Evolutionary conservation across 371 early-diverging fungal genomes (phyloP), one percentile per base, ranked within the genome.

Genomic region (Rhizopus stolonifer): DNA sequence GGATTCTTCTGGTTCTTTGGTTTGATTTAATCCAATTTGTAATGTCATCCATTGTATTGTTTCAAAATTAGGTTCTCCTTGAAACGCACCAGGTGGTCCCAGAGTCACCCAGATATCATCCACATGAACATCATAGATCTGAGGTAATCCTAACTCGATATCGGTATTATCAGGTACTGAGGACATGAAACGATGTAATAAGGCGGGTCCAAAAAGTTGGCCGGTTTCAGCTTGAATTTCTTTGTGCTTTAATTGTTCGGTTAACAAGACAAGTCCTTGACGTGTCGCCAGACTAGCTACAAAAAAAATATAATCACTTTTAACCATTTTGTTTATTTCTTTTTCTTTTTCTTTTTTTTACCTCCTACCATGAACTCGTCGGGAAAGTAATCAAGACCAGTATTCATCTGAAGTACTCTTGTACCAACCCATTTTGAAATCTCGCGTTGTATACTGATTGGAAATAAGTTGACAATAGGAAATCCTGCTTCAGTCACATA

Each of bases 301-400:
- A n/a, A n/a, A n/a, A n/a, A 21, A 51, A 22, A 18, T 8, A 32
- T 23, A 44, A 15, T 39, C 10, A 18, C 15, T 38, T 22, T 21
- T 31, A 15, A 22, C 9, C n/a, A n/a, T 5, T 14, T 29, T 2
- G 29, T 29, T 9, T 29, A 29, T 9, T 29, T 8, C 10, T 31
- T 31, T 4, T 26, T 15, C 23, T 17, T 24, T 29, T 26, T 23
- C 21, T 36, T 8, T 11, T n/a, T 26, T 60, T 52, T 58, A 80
- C 83, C 78, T 65, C 83, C 83, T 39, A 77, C 70, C 17, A 83
- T 58, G 49, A 83, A 83, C 54, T 83, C 77, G 7, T 83, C 81
- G 3, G 83, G 83, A 60, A 68, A 83, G 54, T 82, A 80, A 19
- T 65, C 65, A 13, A 58, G 48, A 0, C 81, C 79, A 0, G 78